phyloP scores from a whole-genome alignment of 2,329 filamentous ascomycete species.

The Trichoderma sp. region DNA sequence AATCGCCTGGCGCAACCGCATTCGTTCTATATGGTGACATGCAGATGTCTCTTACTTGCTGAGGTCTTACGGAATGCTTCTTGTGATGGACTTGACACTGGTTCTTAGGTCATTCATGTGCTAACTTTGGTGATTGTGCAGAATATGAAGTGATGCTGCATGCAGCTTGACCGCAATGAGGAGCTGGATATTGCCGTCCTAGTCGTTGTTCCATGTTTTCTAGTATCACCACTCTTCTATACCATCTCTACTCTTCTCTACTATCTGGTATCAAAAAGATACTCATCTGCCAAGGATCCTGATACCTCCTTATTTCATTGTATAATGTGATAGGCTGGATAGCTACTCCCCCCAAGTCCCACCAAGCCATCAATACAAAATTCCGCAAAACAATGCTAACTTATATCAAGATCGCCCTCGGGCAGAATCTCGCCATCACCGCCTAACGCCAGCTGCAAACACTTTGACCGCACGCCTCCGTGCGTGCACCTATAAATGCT shows the following conservation, averaged over 20 bases:
- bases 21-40: not conserved
- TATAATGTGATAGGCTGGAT: not conserved
- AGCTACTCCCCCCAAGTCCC: not conserved
- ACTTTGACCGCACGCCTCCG: not conserved
- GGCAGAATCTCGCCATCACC: not conserved
- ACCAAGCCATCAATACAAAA: not conserved
- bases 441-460: not conserved
- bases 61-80: not conserved
- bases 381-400: not conserved
- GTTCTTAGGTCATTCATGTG: not conserved
- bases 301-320: not conserved
- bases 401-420: not conserved
- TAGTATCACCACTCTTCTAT: not conserved
- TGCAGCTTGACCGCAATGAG: too few species aligned
- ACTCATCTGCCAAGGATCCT: not conserved
- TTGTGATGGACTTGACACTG: not conserved
- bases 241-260: not conserved
- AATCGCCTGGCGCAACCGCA: not conserved
- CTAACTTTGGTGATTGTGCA: not conserved
- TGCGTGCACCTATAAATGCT: not conserved
- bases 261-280: not conserved
- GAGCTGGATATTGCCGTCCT: too few species aligned
- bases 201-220: not conserved
- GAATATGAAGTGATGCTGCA: not conserved
- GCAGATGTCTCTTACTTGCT: not conserved